Base-by-base conservation (phyloP, 2,329 filamentous ascomycete species). In the Fonsecaea monophora region DNA sequence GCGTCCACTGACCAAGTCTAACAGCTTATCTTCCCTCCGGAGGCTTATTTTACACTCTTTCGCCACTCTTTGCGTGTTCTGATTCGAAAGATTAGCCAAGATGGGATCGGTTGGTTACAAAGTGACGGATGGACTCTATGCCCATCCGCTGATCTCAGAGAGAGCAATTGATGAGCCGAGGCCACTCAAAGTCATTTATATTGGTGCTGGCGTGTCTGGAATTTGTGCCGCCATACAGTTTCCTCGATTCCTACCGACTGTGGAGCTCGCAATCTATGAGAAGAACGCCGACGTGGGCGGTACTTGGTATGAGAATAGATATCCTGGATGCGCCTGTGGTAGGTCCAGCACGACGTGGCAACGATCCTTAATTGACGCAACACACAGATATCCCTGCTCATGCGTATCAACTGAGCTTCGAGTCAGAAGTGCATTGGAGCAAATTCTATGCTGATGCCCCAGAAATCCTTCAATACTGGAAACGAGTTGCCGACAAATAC, bases 201-300 rank as follows among this genome's bases (percentile, higher is more conserved):
- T 82, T 35, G 80, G 78, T 75, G 25, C 79, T 76, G 4, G 76
- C 76, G 21, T 69, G 18, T 80, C 78, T 4, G 80, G 80, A 7
- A 71, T 72, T 37, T 63, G 57, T 38, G 68, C 70, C 4, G 70
- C 70, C 12, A 72, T 72, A 18, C 64, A 59, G 9, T 71, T 70
- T 40, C 70, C 70, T 4, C 42, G 68, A 58, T 65, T 62, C 32
- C 40, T 68, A 21, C 67, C 70, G 4, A 64, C 57, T 21, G 25
- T 71, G 5, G 67, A 71, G 42, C 69, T 72, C 37, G 67, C 62
- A 37, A 68, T 75, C 30, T 76, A 75, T 37, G 74, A 75, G 57
- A 74, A 74, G 66, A 77, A 77, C 35, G 53, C 61, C 8, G 74
- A 76, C 12, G 58, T 77, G n/a, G 76, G 75, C 8, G 76, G 76